These are phyloP conservation scores for Stellera chamaejasme DNA, from an alignment of 345 rosid genomes.

Conservation along the genomic window DNA sequence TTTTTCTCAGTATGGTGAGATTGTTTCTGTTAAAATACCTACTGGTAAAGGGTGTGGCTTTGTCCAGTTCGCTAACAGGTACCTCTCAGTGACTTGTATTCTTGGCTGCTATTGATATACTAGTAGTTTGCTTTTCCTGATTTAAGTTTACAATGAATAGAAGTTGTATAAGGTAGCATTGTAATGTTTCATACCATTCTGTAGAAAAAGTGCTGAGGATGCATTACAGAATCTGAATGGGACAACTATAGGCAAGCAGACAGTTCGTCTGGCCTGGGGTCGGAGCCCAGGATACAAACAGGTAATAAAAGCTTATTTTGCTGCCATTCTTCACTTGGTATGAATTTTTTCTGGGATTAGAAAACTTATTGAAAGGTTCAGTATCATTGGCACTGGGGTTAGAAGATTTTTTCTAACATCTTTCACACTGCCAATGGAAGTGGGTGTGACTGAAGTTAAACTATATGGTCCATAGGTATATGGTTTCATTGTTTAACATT, in stretches of 20 bases:
- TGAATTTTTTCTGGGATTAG: neutral
- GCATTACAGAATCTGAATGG: slow-evolving; percentile 65
- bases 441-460: too few relatives aligned
- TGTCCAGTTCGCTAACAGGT: slow-evolving; percentile 77
- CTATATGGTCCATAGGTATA: too few relatives aligned
- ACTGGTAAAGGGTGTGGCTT: slow-evolving; percentile 84
- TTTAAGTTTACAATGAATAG: neutral
- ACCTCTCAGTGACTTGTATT: slow-evolving; percentile 4
- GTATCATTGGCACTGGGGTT: too few relatives aligned
- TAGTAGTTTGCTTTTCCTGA: neutral
- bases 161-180: neutral
- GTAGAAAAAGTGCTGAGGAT: slow-evolving; percentile 72
- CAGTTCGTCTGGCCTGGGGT: slow-evolving; percentile 90
- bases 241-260: slow-evolving; percentile 67
- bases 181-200: slow-evolving; percentile 13
- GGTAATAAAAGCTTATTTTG: slow-evolving; percentile 24
- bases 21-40: slow-evolving; percentile 77
- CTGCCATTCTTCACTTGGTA: too few relatives aligned
- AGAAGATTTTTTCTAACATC: too few relatives aligned
- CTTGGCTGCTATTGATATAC: neutral
- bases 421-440: too few relatives aligned
- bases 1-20: slow-evolving; percentile 71
- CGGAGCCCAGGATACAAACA: slow-evolving; percentile 71
- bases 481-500: too few relatives aligned
- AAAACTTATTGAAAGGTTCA: too few relatives aligned